Conservation (phyloP, 768 basidiomycete species). For the Collybiopsis luxurians region DNA sequence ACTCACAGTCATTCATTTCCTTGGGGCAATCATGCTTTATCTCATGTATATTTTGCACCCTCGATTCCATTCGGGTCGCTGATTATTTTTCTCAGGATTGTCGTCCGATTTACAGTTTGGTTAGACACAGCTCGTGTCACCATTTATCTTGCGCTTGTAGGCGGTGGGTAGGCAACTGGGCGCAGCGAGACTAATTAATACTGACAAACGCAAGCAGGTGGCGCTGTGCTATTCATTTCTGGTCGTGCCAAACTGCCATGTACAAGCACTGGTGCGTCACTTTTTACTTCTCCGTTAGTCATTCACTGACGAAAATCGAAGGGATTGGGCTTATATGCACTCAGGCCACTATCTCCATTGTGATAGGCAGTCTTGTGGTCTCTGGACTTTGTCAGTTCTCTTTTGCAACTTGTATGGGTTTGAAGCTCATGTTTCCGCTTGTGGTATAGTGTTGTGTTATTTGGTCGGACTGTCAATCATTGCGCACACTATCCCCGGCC, state of each 20-base stretch:
- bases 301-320: slow-evolving; percentile 6
- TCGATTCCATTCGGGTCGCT: not conserved
- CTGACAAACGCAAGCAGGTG: slow-evolving; percentile 20
- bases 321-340: slow-evolving; percentile 28
- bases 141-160: slow-evolving; percentile 25
- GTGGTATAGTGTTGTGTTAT: not conserved
- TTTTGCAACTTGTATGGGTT: not conserved
- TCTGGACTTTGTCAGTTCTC: slow-evolving; percentile 31
- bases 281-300: not conserved
- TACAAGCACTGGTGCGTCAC: slow-evolving; percentile 26
- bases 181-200: not conserved
- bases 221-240: slow-evolving; percentile 27
- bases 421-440: not conserved
- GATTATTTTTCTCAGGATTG: slow-evolving; percentile 25
- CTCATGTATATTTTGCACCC: slow-evolving; percentile 26
- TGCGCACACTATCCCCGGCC: not conserved
- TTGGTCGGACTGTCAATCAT: not conserved
- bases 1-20: slow-evolving; percentile 26
- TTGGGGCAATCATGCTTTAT: slow-evolving; percentile 32
- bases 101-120: slow-evolving; percentile 36
- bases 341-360: slow-evolving; percentile 22
- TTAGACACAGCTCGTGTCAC: slow-evolving; percentile 31
- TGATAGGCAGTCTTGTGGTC: slow-evolving; percentile 29
- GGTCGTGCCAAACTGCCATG: slow-evolving; percentile 32
- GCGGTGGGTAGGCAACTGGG: not conserved